phyloP scores from a whole-genome alignment of 805 yeast genomes.

The Clavispora fructus region DNA sequence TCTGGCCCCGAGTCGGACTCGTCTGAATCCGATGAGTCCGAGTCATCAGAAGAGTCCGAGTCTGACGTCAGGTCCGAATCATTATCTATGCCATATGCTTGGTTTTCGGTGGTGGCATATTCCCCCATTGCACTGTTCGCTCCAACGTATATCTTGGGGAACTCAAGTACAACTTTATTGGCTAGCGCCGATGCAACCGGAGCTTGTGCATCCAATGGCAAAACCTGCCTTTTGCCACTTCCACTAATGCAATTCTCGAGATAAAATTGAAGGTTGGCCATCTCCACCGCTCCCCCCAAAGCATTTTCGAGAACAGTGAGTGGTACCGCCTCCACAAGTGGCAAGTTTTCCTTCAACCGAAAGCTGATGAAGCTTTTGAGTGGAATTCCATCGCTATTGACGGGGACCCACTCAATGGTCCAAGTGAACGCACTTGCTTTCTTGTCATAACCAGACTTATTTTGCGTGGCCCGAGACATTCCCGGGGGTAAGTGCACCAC shows the following conservation, averaged over 20 bases:
- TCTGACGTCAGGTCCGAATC: not conserved
- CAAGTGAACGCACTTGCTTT: conserved; percentile 58
- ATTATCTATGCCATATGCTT: conserved; percentile 7
- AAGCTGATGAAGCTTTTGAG: conserved; percentile 37
- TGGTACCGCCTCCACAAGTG: conserved; percentile 39
- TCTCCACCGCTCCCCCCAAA: conserved; percentile 15
- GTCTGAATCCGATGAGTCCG: conserved; percentile 14
- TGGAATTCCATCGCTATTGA: conserved; percentile 24
- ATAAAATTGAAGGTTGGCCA: conserved; percentile 25
- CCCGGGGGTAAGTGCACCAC: conserved; percentile 63
- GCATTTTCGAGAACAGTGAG: conserved; percentile 22
- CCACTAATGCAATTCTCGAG: conserved; percentile 27
- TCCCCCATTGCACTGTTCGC: conserved; percentile 16
- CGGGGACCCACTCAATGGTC: conserved; percentile 72
- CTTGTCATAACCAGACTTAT: conserved; percentile 69
- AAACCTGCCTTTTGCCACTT: conserved; percentile 15
- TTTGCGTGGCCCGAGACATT: conserved; percentile 60
- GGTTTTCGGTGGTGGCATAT: conserved; percentile 19
- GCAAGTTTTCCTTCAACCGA: conserved; percentile 34
- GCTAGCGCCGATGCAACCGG: conserved; percentile 46
- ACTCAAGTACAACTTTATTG: conserved; percentile 65
- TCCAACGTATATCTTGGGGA: conserved; percentile 60
- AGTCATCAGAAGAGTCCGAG: conserved; percentile 3
- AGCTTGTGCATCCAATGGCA: conserved; percentile 30
- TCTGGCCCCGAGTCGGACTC: conserved; percentile 29